Base-by-base conservation (phyloP, 305 asterid species). In the Fraxinus latifolia region DNA sequence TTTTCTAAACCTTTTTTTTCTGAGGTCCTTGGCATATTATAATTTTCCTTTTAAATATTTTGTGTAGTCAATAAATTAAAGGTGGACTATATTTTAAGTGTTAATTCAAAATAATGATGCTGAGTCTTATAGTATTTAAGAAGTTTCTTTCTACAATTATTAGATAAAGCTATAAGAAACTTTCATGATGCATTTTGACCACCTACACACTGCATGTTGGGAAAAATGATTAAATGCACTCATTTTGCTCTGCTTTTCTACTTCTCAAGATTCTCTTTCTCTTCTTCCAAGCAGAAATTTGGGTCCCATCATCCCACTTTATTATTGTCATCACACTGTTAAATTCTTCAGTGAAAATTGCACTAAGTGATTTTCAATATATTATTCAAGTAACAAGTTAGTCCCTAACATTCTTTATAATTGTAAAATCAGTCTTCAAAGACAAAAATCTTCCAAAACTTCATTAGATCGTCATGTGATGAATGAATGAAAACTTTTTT, bases 261-360 rank as follows among this genome's bases (percentile, higher is more conserved):
- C 74, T 25, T 29, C 74, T 67, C 74, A 27, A 67, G 8, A 68
- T 68, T 25, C 74, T 9, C 21, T 68, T 68, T 68, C 74, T 68
- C 74, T 68, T 68, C 74, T 68, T 68, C 33, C 37, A 68, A 68
- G 74, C 74, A 68, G 74, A 68, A 68, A 68, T 29, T 4, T 67
- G 74, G 12, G 74, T 21, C 39, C 74, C 74, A 68, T 29, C 39
- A 3, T 68, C 72, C 39, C 74, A 29, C 74, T 68, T 68, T 68
- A 1, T 4, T 12, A 12, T 1, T 29, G 29, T 12, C 33, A 7
- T 68, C 37, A 68, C 34, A 7, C 33, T 62, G 9, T 62, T 23
- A 7, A 7, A 62, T 21, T 62, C 5, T 7, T 60, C 14, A 50
- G 21, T 50, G 60, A 50, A 50, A 50, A 50, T 50, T 58, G 68